Evolutionary conservation across 2,329 filamentous ascomycete genomes (phyloP), one percentile per base, ranked within the genome.

Genomic region (Colletotrichum filicis): DNA sequence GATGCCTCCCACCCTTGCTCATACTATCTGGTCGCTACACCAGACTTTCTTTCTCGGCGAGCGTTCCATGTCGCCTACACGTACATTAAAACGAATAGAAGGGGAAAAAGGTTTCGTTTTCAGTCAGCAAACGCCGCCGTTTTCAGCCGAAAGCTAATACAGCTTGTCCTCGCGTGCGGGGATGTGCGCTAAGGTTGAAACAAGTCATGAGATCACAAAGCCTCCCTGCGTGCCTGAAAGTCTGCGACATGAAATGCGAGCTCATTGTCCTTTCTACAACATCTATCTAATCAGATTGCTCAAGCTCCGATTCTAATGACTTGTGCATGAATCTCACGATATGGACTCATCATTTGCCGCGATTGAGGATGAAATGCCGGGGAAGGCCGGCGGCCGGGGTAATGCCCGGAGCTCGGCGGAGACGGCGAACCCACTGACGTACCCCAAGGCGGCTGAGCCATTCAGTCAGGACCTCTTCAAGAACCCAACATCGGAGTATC

Each of bases 401-500:
- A 3, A 53, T 9, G 22, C 19, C 14, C 58, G 22, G 22, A 12
- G 24, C 24, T 6, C 11, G 3, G 37, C 8, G 30, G 59, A 60
- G 30, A 28, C 19, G 49, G 26, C 55, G 35, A 80, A 79, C 71
- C 79, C 79, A 19, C 67, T 80, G 19, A 79, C 75, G 22, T 81
- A 79, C 73, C 78, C 79, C 6, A 79, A 79, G 49, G 76, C 74
- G 58, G 16, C 60, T 49, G 37, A 63, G 7, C 70, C 76, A 12
- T 80, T 80, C 70, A 76, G 74, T 57, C 37, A 69, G 9, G 69
- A 76, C 14, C 74, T 82, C 3, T 81, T 81, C 74, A 64, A 75
- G 60, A 76, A 74, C 28, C 80, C 79, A 37, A 78, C 78, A 1
- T 74, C 79, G 1, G 80, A 81, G 58, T 81, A 81, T 68, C 77